Conservation (phyloP, 2,329 filamentous ascomycete genomes). For the Colletotrichum kahawae region DNA sequence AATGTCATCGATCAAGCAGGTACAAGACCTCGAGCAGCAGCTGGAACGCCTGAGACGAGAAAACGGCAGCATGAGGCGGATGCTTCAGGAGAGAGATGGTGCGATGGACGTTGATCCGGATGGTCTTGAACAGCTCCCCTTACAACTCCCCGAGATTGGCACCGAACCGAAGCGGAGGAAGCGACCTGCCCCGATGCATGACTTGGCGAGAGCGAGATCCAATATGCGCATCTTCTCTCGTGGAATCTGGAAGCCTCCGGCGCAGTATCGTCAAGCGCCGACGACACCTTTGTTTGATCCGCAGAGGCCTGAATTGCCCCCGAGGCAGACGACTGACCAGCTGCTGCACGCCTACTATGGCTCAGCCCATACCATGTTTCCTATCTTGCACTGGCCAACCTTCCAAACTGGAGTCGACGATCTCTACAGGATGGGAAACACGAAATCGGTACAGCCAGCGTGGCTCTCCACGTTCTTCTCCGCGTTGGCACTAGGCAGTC, state of each 20-base stretch:
- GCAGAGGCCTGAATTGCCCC: constrained; percentile 70
- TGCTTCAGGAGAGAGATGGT: constrained; percentile 58
- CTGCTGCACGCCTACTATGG: constrained; percentile 78
- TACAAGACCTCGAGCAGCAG: constrained; percentile 95
- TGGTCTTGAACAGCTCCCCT: constrained; percentile 51
- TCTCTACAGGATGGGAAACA: constrained; percentile 70
- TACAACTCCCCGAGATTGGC: constrained; percentile 69
- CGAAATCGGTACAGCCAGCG: constrained; percentile 65
- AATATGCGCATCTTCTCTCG: constrained; percentile 77
- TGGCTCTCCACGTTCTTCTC: constrained; percentile 85
- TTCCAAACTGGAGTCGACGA: constrained; percentile 79
- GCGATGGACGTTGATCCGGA: constrained; percentile 56
- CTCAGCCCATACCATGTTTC: constrained; percentile 80
- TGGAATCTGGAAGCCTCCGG: constrained; percentile 81
- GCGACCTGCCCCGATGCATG: constrained; percentile 65
- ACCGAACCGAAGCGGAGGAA: constrained; percentile 69
- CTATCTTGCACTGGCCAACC: constrained; percentile 86
- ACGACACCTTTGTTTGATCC: constrained; percentile 51
- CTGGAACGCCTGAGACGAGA: constrained; percentile 81
- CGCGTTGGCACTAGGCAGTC: constrained; percentile 80
- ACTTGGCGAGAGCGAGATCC: constrained; percentile 73
- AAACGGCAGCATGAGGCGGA: constrained; percentile 74
- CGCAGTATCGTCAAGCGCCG: constrained; percentile 64
- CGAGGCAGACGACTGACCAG: constrained; percentile 71
- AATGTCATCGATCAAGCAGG: constrained; percentile 99